Evolutionary conservation across 1,139 yeast genomes (phyloP), one percentile per base, ranked within the genome.

Genomic region (Hansenula sp.): DNA sequence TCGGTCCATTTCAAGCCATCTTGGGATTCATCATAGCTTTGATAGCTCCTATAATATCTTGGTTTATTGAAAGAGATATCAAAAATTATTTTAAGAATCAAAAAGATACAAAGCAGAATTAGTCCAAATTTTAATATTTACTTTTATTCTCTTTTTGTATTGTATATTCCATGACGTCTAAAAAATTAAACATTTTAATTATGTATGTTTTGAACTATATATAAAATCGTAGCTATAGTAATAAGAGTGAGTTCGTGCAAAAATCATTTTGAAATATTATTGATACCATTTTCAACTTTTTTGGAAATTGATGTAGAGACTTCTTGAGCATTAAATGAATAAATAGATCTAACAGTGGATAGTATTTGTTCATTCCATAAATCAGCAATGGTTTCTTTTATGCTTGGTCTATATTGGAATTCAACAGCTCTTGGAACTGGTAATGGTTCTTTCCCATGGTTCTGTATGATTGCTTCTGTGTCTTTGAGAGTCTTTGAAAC

Each of bases 291-390:
- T 33, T 49, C 46, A 5, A 52, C 62, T 46, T 62, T 61, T 52
- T 74, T 77, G 15, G 70, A 62, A 24, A 67, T 61, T 27, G 67
- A 55, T 0, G 77, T 73, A 5, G 49, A 38, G 53, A 65, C 57
- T 46, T 66, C 66, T 53, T 72, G 73, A 77, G 81, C 72, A 59
- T 76, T 71, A 42, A 79, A 67, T 21, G 79, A 63, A 57, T 81
- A 82, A 5, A 79, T 52, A 81, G 88, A 84, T 54, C 81, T 81
- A 24, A 82, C 89, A 52, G 77, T 75, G 40, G 70, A 72, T 50
- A 84, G 73, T 42, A 88, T 76, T 60, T 86, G 94, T 43, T 78
- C 81, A 58, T 88, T 84, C 96, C 96, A 88, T 39, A 87, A 72
- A 58, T 88, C 96, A 55, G 83, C 86, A 50, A 77, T 71, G 0